Conservation (phyloP, 257 asterid species). For the Solanum acaule region DNA sequence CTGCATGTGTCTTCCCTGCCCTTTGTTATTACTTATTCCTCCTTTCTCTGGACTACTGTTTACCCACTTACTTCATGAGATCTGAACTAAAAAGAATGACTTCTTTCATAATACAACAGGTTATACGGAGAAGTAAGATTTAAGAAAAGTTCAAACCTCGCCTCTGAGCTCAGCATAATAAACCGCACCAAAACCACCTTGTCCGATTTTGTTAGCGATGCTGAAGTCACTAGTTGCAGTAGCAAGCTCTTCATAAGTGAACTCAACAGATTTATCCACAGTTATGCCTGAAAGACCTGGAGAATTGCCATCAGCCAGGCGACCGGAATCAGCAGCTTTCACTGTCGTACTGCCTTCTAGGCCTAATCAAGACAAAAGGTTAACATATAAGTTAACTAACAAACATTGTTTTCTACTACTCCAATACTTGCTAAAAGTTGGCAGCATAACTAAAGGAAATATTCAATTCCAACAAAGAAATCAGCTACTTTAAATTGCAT, state of each 20-base stretch:
- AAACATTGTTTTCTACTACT: not conserved
- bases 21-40: not conserved
- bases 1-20: not conserved
- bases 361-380: conserved; percentile 15
- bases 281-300: conserved; percentile 57
- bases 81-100: not conserved
- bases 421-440: not conserved
- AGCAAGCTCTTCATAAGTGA: conserved; percentile 92
- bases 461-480: not conserved
- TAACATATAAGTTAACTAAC: not conserved
- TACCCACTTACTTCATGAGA: not conserved
- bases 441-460: not conserved
- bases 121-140: not conserved
- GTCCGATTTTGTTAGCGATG: conserved; percentile 84
- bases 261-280: conserved; percentile 88
- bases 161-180: conserved; percentile 98
- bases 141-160: conserved; percentile 50
- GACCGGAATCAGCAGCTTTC: conserved; percentile 29
- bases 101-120: not conserved
- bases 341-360: conserved; percentile 13
- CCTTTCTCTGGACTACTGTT: not conserved
- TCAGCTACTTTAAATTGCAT: not conserved
- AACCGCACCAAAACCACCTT: conserved; percentile 97
- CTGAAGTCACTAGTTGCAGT: conserved; percentile 72
- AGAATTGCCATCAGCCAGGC: conserved; percentile 30